Conservation (phyloP, 768 basidiomycete species). For the Melanogaster broomeanus region DNA sequence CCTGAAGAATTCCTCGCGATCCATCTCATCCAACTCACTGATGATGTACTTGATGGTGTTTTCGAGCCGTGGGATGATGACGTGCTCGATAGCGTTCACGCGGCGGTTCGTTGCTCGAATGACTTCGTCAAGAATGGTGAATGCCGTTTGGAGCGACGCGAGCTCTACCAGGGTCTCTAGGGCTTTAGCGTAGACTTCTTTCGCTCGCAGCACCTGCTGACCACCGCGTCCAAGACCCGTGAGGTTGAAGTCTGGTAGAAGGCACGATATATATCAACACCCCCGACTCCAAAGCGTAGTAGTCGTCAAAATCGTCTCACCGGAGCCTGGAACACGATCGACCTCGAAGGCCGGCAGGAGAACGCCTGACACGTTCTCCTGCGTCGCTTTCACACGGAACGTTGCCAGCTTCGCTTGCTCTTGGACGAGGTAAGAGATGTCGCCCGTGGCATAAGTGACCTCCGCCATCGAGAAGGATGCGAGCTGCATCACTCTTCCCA, state of each 20-base stretch:
- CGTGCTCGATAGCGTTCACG: conserved; percentile 98
- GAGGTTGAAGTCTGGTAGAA: conserved; percentile 83
- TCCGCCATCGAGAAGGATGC: conserved; percentile 99
- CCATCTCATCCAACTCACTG: conserved; percentile 98
- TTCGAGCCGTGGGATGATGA: conserved; percentile 92
- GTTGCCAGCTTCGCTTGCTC: conserved; percentile 91
- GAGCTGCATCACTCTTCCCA: conserved; percentile 98
- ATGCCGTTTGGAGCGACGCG: conserved; percentile 95
- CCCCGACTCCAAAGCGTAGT: conserved; percentile 1
- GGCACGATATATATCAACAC: neutral
- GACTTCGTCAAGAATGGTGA: conserved; percentile 98
- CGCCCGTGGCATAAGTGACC: conserved; percentile 96
- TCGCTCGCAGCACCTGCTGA: conserved; percentile 92
- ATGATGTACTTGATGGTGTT: conserved; percentile 98
- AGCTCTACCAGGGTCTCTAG: conserved; percentile 97
- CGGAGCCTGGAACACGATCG: conserved; percentile 82
- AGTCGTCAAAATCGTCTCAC: conserved; percentile 38
- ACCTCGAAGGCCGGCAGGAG: conserved; percentile 94
- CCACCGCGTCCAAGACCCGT: conserved; percentile 97
- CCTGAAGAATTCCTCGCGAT: conserved; percentile 94
- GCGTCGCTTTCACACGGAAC: conserved; percentile 91
- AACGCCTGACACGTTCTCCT: conserved; percentile 98
- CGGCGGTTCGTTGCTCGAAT: conserved; percentile 99
- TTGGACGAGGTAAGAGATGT: conserved; percentile 97
- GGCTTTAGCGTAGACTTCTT: conserved; percentile 97